Base-by-base conservation (phyloP, 83 land plant genomes). In the Diphasiastrum complanatum region DNA sequence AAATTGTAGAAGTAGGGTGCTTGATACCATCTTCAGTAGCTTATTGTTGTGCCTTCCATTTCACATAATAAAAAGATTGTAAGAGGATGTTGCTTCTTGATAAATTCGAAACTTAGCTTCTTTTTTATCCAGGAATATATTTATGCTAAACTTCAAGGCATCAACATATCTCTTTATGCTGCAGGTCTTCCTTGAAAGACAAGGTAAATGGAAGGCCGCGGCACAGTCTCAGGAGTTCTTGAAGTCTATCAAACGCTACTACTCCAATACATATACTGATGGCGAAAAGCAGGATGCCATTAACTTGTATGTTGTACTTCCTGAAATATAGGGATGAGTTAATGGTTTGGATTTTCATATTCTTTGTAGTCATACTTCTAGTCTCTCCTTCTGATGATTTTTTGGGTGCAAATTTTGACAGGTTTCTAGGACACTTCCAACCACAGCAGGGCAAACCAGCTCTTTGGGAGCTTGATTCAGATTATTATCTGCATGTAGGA, bases 271-370 rank as follows among this genome's bases (percentile, higher is more conserved):
- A 5, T 88, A 85, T 63, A 92, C 98, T 45, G 98, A 93, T 68
- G 91, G 98, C 51, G 98, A 93, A 79, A 93, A 93, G 71, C 98
- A 88, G 65, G 98, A 93, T 72, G 98, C 98, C 25, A 93, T 93
- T 61, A 88, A 93, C 65, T 66, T 88, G 98, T 93, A 72, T n/a
- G 10, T 11, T 56, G 36, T 71, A 25, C 25, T 23, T 27, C 10
- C 24, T 16, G n/a, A 31, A 31, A 30, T 36, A 37, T 1, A 11
- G 31, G 16, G 10, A 2, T 30, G 28, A 33, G 37, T 16, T 3
- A 10, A 6, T 19, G 31, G 28, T 38, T n/a, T 31, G 12, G 20
- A 22, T 47, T 14, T n/a, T 66, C 28, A 19, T 49, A 28, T 22
- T 1, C 36, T 1, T 52, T 6, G 23, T 35, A 2, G 16, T 34